Evolutionary conservation across 805 yeast genomes (phyloP), one percentile per base, ranked within the genome.

Genomic region (Zygotorulaspora sp.): DNA sequence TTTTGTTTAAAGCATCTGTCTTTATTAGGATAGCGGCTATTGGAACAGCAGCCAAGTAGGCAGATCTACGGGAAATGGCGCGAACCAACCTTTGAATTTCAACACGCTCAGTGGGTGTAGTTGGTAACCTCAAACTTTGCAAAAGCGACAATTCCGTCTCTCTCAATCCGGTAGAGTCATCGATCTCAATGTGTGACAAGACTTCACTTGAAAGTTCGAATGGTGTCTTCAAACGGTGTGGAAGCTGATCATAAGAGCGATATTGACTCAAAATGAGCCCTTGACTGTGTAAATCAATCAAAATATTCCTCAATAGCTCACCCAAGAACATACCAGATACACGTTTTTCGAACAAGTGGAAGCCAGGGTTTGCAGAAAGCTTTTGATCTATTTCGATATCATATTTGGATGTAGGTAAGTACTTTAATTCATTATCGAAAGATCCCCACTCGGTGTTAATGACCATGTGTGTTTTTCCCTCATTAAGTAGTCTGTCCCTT

Each of bases 371-470:
- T 8, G 92, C 73, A 16, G 96, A 83, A 28, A 63, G 62, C 46
- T 70, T 72, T 20, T 66, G 59, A 60, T 90, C 95, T 48, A 90
- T 77, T 18, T 65, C 68, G 33, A 66, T 62, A 66, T 90, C 98
- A 60, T 79, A 89, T 43, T 77, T 74, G 3, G 95, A 84, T 33
- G 69, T 73, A 43, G 97, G 97, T 46, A 90, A 69, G 27, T 78
- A 68, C 48, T 76, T 70, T 44, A 88, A 70, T 15, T 77, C 80
- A 57, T 90, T 90, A 64, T 90, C 97, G 55, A 89, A 90, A 29
- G 96, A 87, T 46, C 97, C 97, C 96, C 97, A 92, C 65, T 92
- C 98, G 31, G 96, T 89, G 67, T 89, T 89, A 52, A 89, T 74
- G 46, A 87, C 83, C 96, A 89, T 89, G 46, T 80, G 78, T 2